Conservation (phyloP, 2,329 filamentous ascomycete species). For the Colletotrichum sansevieriae region DNA sequence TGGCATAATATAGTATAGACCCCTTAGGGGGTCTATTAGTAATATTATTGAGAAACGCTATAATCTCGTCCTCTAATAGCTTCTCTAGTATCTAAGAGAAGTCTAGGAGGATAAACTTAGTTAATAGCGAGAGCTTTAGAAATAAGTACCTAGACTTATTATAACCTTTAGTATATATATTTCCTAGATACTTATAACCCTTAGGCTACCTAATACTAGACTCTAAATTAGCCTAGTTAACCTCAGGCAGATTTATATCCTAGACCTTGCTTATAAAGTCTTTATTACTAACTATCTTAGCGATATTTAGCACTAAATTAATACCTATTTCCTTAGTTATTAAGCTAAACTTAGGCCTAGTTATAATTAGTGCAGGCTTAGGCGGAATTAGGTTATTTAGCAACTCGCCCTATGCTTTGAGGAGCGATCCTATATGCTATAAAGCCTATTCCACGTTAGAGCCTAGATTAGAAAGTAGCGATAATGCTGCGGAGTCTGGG, state of each 20-base stretch:
- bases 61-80: background rate
- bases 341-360: conserved; percentile 7
- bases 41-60: conserved; percentile 15
- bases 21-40: conserved; percentile 13
- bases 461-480: background rate
- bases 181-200: background rate
- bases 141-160: background rate
- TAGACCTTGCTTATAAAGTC: conserved; percentile 2
- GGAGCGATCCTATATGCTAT: background rate
- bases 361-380: background rate
- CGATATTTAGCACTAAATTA: conserved; percentile 3
- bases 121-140: background rate
- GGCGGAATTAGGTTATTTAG: background rate
- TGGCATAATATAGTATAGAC: conserved; percentile 28
- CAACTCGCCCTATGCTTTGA: background rate
- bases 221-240: background rate
- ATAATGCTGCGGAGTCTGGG: background rate
- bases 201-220: background rate
- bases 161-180: background rate
- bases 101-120: background rate
- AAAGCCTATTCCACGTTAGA: conserved; percentile 2
- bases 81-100: background rate
- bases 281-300: background rate
- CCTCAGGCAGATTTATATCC: background rate
- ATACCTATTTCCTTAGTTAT: conserved; percentile 6